Evolutionary conservation across 352 stramenopile genomes (phyloP).

Genomic region (Phytopythium montanum): DNA sequence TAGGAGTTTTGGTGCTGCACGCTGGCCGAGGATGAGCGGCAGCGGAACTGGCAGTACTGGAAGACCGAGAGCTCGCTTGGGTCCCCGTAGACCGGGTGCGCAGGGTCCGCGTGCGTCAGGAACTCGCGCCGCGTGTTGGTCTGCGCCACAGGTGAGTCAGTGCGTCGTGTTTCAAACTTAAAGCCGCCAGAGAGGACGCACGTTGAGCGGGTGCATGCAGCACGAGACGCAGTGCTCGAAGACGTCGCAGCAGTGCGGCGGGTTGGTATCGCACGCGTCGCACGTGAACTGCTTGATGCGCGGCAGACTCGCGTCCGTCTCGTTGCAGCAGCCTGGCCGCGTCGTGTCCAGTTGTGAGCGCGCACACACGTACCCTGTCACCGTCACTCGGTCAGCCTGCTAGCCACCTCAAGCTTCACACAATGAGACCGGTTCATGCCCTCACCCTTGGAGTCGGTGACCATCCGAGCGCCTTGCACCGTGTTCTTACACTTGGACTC

Average conservation of each 20-base stretch:
- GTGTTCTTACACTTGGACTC: slow-evolving; percentile 49
- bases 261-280: slow-evolving; percentile 55
- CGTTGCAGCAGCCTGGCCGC: slow-evolving; percentile 57
- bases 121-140: slow-evolving; percentile 53
- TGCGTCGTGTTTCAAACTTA: background rate
- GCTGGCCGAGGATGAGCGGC: slow-evolving; percentile 69
- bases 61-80: slow-evolving; percentile 57
- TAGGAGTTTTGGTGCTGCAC: slow-evolving; percentile 81
- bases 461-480: slow-evolving; percentile 34
- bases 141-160: slow-evolving; percentile 15
- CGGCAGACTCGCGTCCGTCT: slow-evolving; percentile 40
- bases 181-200: slow-evolving; percentile 11
- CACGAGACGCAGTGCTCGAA: slow-evolving; percentile 77
- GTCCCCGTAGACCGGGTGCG: slow-evolving; percentile 62
- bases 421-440: no score
- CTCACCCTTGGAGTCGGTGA: slow-evolving; percentile 55
- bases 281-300: slow-evolving; percentile 60
- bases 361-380: slow-evolving; percentile 46
- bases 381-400: background rate
- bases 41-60: slow-evolving; percentile 64
- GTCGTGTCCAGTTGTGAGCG: slow-evolving; percentile 35
- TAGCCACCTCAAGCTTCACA: no score
- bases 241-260: slow-evolving; percentile 64
- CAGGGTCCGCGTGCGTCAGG: slow-evolving; percentile 50
- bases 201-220: slow-evolving; percentile 78